These are phyloP conservation scores for Ulota crispa DNA, from an alignment of 225 moss, liverwort and hornwort species.

Conservation along the genomic window DNA sequence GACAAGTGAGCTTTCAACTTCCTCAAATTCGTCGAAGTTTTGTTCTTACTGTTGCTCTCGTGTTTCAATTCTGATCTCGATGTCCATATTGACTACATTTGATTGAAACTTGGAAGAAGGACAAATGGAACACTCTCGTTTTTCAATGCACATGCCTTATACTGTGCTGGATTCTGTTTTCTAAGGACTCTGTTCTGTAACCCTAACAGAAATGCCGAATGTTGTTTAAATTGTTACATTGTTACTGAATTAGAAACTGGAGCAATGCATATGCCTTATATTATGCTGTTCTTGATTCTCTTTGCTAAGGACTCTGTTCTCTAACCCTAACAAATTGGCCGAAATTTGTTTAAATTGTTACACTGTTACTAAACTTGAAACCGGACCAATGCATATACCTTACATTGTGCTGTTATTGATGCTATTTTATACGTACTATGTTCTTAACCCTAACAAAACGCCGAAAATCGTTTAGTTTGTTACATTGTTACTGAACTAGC, in stretches of 20 bases:
- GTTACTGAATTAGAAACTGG: no score
- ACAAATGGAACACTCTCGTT: neutral
- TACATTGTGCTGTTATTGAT: neutral
- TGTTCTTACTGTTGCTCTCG: neutral
- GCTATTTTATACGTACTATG: neutral
- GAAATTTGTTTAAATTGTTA: no score
- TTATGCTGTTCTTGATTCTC: neutral
- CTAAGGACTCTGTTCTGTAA: neutral
- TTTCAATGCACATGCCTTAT: neutral
- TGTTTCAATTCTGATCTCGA: neutral
- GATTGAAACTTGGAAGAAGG: neutral
- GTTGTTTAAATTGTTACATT: no score
- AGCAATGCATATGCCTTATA: neutral
- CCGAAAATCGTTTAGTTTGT: no score
- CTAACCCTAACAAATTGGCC: neutral
- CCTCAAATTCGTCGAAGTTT: constrained; percentile 8
- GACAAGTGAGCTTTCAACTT: constrained; percentile 60
- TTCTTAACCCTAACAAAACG: neutral
- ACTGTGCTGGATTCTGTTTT: neutral
- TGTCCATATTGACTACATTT: neutral
- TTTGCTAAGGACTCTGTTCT: neutral
- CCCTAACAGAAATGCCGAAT: neutral
- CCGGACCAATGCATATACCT: neutral
- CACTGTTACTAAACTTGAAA: no score
- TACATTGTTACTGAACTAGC: neutral